A percentile compares a stretch with the other conserved stretches of the same genome.
phyloP scores from a whole-genome alignment of 179 eudicot genomes.

The Sideroxylon spinosum region DNA sequence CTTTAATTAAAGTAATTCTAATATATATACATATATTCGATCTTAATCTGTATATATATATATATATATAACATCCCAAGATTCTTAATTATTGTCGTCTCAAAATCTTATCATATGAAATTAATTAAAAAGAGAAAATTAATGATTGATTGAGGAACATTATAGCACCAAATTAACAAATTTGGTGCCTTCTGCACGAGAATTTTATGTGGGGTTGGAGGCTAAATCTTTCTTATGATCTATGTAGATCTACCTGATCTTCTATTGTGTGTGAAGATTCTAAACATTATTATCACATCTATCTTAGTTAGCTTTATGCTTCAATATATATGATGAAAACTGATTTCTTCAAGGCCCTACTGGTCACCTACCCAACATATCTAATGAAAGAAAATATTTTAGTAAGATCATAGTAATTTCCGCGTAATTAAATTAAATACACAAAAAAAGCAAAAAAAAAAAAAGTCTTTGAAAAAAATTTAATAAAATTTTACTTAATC shows the following conservation, averaged over 20 bases:
- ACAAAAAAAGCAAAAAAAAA: neutral
- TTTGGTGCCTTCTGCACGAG: too few species aligned
- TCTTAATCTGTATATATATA: neutral
- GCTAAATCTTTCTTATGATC: neutral
- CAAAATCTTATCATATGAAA: neutral
- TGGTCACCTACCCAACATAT: neutral
- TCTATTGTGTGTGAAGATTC: neutral
- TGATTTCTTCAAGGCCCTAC: constrained; percentile 11
- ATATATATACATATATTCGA: neutral
- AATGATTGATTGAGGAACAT: neutral
- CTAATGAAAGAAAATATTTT: neutral
- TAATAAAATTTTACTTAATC: too few species aligned
- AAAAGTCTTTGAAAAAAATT: neutral
- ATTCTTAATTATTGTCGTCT: neutral
- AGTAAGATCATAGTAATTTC: neutral
- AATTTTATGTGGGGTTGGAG: neutral
- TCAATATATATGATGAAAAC: neutral
- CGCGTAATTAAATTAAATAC: neutral
- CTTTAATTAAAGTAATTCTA: too few species aligned
- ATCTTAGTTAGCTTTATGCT: neutral
- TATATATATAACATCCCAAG: neutral
- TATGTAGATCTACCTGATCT: neutral
- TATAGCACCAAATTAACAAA: neutral
- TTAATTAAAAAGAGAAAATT: neutral
- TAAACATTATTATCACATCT: neutral